These are phyloP conservation scores for Cenchrus americanus DNA, from an alignment of 176 grass and related monocot genomes.

Conservation along the genomic window DNA sequence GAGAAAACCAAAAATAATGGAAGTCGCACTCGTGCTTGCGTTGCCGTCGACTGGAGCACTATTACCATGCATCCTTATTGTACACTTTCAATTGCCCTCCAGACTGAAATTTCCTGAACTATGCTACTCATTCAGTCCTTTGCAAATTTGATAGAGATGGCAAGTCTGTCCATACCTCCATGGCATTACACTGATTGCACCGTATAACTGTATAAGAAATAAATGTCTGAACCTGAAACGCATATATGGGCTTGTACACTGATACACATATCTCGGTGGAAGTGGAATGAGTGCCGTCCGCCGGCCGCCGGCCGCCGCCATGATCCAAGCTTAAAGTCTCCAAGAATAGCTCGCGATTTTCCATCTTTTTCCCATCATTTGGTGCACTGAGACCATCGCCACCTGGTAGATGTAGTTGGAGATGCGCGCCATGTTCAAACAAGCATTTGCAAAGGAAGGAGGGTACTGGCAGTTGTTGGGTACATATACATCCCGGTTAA, in stretches of 20 bases:
- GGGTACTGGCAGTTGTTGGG: background rate
- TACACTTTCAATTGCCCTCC: no score
- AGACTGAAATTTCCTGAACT: no score
- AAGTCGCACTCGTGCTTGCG: no score
- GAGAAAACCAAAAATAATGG: no score
- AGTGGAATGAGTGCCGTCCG: background rate
- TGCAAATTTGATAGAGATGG: no score
- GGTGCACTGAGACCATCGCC: slow-evolving; percentile 49
- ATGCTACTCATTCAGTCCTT: no score
- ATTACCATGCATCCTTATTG: no score
- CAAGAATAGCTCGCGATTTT: slow-evolving; percentile 40
- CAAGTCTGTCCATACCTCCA: no score
- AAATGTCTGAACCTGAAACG: no score
- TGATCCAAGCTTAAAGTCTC: background rate
- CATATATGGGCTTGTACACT: background rate
- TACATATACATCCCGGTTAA: slow-evolving; percentile 35
- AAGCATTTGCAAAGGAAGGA: slow-evolving; percentile 14
- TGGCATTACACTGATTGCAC: no score
- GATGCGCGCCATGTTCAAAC: slow-evolving; percentile 52
- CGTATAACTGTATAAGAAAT: background rate
- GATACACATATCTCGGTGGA: background rate
- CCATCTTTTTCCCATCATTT: slow-evolving; percentile 30
- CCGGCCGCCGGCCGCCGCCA: no score
- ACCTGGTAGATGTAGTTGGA: slow-evolving; percentile 51
- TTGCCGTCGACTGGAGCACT: no score